These are phyloP conservation scores for Calocera cornea DNA, from an alignment of 768 basidiomycete species.

Conservation along the genomic window DNA sequence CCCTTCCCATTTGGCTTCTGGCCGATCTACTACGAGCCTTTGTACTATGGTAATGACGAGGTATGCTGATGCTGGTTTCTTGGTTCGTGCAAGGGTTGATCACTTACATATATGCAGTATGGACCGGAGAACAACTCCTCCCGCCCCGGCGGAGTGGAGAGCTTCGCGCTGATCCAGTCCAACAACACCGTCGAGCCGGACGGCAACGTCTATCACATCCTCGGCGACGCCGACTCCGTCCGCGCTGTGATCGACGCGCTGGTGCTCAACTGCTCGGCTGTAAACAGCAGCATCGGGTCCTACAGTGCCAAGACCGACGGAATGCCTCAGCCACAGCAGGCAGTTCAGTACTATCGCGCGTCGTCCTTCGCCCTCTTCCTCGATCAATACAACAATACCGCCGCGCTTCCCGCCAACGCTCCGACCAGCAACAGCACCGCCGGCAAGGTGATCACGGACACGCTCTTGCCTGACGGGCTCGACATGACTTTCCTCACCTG, in stretches of 20 bases:
- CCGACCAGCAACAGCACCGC: background rate
- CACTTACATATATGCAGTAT: constrained; percentile 27
- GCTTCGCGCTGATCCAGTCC: constrained; percentile 31
- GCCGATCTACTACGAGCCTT: constrained; percentile 33
- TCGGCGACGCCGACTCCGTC: constrained; percentile 38
- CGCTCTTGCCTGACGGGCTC: constrained; percentile 40
- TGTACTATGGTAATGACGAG: constrained; percentile 31
- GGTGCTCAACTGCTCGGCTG: background rate
- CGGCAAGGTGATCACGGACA: constrained; percentile 27
- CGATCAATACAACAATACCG: constrained; percentile 55
- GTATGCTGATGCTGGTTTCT: constrained; percentile 23
- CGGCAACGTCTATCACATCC: constrained; percentile 27
- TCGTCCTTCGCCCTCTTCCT: constrained; percentile 48
- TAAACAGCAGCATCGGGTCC: constrained; percentile 29
- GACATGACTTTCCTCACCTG: constrained; percentile 40
- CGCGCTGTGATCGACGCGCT: background rate
- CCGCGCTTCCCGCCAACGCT: constrained; percentile 29
- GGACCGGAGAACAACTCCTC: constrained; percentile 33
- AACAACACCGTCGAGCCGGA: constrained; percentile 13
- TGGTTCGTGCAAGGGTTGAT: background rate
- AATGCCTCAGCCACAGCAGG: constrained; percentile 36
- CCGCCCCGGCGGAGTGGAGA: constrained; percentile 37
- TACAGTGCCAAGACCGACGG: constrained; percentile 27
- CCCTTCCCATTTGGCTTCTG: constrained; percentile 55
- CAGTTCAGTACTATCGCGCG: constrained; percentile 55